Evolutionary conservation across 2,329 filamentous ascomycete species (phyloP), one percentile per base, ranked within the genome.

Genomic region (Neonectria hederae): DNA sequence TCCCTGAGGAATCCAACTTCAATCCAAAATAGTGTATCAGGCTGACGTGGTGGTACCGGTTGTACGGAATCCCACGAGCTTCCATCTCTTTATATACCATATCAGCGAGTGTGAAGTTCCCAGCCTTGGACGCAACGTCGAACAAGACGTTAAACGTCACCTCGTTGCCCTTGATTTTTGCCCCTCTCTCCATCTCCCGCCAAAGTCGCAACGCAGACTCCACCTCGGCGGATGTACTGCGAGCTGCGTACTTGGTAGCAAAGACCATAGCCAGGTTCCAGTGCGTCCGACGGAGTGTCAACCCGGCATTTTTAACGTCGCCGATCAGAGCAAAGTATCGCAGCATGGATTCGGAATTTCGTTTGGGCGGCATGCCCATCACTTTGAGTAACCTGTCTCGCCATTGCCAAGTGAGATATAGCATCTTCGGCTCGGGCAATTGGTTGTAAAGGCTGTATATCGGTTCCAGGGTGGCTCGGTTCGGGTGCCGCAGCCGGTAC

Each of bases 121-220:
- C 92, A 0, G 93, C 89, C 77, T 96, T 97, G 70, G 93, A 88
- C 1, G 96, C 93, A 11, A 93, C 87, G 74, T 97, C 92, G 72
- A 97, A 97, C 13, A 99, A 85, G 51, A 97, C 91, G 75, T 96
- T 97, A 79, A 99, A 97, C 0, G 95, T 97, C n/a, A 94, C 90
- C 53, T 88, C 84, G 70, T 91, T 92, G 38, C 87, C 90, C 69
- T 81, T 80, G 14, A 93, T 77, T 1, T 87, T 85, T 2, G 89
- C 89, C 5, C 88, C 81, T 51, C 87, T 84, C 78, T 99, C 96
- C 94, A 98, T 98, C 72, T 96, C 89, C 68, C 87, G 89, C 94
- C 95, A 99, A 24, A 97, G 79, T 52, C 88, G 86, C 49, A 99
- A 82, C 0, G 92, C 90, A 5, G 88, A 85, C 28, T 80, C 78